Conservation (phyloP, 176 grass and related monocot genomes). For the Alopecurus myosuroides region DNA sequence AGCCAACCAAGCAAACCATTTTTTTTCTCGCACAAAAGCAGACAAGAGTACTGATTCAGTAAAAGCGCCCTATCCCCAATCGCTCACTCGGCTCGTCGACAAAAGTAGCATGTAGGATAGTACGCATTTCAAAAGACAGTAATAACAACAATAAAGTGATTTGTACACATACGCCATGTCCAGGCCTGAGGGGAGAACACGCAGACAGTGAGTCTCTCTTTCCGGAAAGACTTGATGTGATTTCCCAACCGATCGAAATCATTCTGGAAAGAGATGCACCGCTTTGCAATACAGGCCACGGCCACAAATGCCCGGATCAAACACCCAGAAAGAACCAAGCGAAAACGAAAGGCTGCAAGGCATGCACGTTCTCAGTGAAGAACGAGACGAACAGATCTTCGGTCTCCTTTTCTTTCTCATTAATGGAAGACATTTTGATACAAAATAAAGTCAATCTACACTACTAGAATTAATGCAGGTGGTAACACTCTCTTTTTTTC, state of each 20-base stretch:
- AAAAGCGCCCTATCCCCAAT: neutral
- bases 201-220: constrained; percentile 7
- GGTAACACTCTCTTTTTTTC: neutral
- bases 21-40: neutral
- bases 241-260: constrained; percentile 11
- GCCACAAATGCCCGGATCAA: constrained; percentile 26
- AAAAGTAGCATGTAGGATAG: neutral
- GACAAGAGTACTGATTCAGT: neutral
- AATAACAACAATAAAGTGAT: neutral
- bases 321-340: constrained; percentile 24
- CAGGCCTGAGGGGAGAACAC: neutral
- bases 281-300: constrained; percentile 10
- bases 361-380: neutral
- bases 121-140: neutral
- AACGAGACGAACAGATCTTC: neutral
- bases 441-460: neutral
- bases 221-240: constrained; percentile 20
- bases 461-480: neutral
- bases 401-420: constrained; percentile 1
- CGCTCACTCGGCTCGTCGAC: neutral
- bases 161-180: constrained; percentile 21
- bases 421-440: constrained; percentile 19
- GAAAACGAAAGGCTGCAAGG: constrained; percentile 24
- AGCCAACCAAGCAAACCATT: neutral
- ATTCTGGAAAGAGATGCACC: constrained; percentile 2